phyloP scores from a whole-genome alignment of 2,329 filamentous ascomycete genomes.

The Uncinocarpus reesii region DNA sequence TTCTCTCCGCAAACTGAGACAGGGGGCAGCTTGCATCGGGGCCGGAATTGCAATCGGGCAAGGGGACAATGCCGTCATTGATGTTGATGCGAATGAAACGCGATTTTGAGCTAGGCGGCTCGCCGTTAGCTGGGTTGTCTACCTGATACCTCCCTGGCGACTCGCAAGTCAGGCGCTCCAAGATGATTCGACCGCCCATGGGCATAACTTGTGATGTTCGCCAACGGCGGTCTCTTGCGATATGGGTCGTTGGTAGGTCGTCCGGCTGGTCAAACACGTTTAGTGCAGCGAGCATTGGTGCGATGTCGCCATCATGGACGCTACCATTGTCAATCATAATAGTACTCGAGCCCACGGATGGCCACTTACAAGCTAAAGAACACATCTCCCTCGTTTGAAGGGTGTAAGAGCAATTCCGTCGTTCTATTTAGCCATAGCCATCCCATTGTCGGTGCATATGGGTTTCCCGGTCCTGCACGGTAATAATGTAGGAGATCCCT shows the following conservation, averaged over 20 bases:
- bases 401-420: constrained; percentile 38
- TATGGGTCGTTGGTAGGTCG: constrained; percentile 39
- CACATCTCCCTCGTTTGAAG: constrained; percentile 37
- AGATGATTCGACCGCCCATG: constrained; percentile 47
- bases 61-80: constrained; percentile 46
- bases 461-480: constrained; percentile 48
- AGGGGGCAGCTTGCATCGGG: constrained; percentile 42
- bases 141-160: neutral
- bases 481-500: constrained; percentile 51
- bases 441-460: constrained; percentile 45
- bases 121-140: neutral
- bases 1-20: constrained; percentile 34
- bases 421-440: constrained; percentile 51
- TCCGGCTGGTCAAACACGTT: constrained; percentile 38
- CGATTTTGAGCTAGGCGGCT: constrained; percentile 16
- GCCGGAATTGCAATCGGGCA: constrained; percentile 40
- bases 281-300: constrained; percentile 45
- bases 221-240: constrained; percentile 41
- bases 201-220: constrained; percentile 47
- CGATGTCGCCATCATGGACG: constrained; percentile 51
- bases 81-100: constrained; percentile 45
- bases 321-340: constrained; percentile 17
- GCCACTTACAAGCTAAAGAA: constrained; percentile 48
- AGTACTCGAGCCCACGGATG: neutral
- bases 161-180: constrained; percentile 45